These are phyloP conservation scores for Perkinsus chesapeaki DNA, from an alignment of 169 alveolate species.

Conservation along the genomic window DNA sequence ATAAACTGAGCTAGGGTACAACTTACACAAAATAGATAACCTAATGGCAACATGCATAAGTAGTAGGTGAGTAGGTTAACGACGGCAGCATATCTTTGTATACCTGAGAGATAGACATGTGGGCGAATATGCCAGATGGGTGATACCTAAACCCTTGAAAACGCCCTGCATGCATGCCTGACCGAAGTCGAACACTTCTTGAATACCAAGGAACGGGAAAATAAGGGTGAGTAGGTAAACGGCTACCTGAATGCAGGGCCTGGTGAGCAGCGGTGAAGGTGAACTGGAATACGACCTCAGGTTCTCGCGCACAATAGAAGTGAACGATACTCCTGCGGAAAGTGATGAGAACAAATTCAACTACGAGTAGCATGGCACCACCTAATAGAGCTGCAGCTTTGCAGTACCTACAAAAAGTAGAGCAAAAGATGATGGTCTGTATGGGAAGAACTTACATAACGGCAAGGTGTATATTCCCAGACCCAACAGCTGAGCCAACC, in stretches of 20 bases:
- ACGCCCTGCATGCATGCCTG: neutral
- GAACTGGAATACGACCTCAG: neutral
- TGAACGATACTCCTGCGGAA: neutral
- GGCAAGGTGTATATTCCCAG: neutral
- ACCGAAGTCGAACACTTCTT: neutral
- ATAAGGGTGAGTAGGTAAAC: neutral
- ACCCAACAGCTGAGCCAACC: neutral
- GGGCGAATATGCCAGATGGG: neutral
- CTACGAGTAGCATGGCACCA: neutral
- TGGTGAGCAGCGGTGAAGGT: neutral
- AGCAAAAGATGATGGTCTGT: too few relatives aligned
- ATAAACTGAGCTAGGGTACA: neutral
- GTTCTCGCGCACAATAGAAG: neutral
- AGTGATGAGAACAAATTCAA: neutral
- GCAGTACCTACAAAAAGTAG: neutral
- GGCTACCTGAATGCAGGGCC: neutral
- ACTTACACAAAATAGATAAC: neutral
- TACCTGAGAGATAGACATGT: neutral
- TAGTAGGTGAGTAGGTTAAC: neutral
- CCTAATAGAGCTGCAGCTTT: neutral
- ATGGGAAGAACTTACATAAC: neutral
- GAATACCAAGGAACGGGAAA: neutral
- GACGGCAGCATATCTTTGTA: neutral
- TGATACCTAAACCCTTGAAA: neutral
- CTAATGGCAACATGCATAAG: neutral